A percentile compares a stretch with the other conserved stretches of the same genome.
Evolutionary conservation across 2,329 filamentous ascomycete genomes (phyloP).

Genomic region (Xylariaceae sp.): DNA sequence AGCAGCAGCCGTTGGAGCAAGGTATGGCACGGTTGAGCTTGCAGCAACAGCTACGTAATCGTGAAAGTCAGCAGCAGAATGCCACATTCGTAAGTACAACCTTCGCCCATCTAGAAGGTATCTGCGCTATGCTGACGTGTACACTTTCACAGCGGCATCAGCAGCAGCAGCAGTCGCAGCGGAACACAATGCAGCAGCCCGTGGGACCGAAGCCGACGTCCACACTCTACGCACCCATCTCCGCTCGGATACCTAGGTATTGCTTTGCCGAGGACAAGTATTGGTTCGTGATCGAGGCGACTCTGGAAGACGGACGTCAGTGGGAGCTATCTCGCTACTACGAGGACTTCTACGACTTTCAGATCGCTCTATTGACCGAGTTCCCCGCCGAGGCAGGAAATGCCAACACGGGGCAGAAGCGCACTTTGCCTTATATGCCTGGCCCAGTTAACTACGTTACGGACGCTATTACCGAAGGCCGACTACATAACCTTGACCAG

Average conservation of each 20-base stretch:
- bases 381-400: conserved; percentile 93
- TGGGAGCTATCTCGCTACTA: conserved; percentile 96
- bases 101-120: not conserved
- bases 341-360: conserved; percentile 98
- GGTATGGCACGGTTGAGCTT: conserved; percentile 77
- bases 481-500: conserved; percentile 86
- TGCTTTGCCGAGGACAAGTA: conserved; percentile 97
- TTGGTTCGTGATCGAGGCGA: conserved; percentile 94
- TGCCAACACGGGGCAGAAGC: conserved; percentile 67
- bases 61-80: conserved; percentile 42
- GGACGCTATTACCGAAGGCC: conserved; percentile 91
- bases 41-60: conserved; percentile 40
- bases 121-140: conserved; percentile 18
- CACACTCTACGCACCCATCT: conserved; percentile 67
- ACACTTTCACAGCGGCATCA: not conserved
- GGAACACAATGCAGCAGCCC: conserved; percentile 35
- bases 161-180: conserved; percentile 34
- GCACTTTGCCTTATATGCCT: conserved; percentile 93
- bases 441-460: conserved; percentile 96
- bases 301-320: conserved; percentile 81
- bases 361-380: conserved; percentile 86
- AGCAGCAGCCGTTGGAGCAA: conserved; percentile 52
- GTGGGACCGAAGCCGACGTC: conserved; percentile 38
- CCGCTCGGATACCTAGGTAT: conserved; percentile 83
- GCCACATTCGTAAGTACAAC: conserved; percentile 21